A percentile compares a stretch with the other conserved stretches of the same genome.
phyloP scores from a whole-genome alignment of 2,329 filamentous ascomycete genomes.

The Cladophialophora carrionii region DNA sequence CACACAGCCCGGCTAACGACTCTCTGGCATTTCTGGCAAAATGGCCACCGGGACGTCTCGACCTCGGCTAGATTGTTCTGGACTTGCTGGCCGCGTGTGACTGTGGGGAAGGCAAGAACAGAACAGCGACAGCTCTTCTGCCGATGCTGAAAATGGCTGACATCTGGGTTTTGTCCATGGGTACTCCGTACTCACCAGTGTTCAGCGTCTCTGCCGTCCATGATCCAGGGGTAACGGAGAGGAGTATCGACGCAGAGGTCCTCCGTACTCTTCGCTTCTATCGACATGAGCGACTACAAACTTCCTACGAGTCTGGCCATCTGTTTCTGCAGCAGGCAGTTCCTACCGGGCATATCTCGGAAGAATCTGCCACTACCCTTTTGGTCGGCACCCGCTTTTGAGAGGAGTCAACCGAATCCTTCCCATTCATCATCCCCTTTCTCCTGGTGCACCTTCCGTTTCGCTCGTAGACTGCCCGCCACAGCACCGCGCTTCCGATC shows the following conservation, averaged over 20 bases:
- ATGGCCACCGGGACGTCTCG: not conserved
- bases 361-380: not conserved
- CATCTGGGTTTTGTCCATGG: not conserved
- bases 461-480: conserved; percentile 42
- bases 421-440: conserved; percentile 24
- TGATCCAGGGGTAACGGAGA: not conserved
- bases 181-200: not conserved
- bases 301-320: not conserved
- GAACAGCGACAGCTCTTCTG: not conserved
- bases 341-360: not conserved
- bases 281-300: not conserved
- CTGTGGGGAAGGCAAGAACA: not conserved
- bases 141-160: not conserved
- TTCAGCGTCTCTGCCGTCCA: not conserved
- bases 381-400: not conserved
- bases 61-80: not conserved
- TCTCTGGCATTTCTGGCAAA: not conserved
- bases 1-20: not conserved
- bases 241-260: not conserved
- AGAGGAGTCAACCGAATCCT: conserved; percentile 26
- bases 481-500: conserved; percentile 53
- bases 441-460: conserved; percentile 13
- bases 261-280: too few species aligned
- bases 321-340: not conserved
- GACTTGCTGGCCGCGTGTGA: not conserved